Conservation (phyloP, 805 yeast genomes). For the Yarrowia phangngaensis region DNA sequence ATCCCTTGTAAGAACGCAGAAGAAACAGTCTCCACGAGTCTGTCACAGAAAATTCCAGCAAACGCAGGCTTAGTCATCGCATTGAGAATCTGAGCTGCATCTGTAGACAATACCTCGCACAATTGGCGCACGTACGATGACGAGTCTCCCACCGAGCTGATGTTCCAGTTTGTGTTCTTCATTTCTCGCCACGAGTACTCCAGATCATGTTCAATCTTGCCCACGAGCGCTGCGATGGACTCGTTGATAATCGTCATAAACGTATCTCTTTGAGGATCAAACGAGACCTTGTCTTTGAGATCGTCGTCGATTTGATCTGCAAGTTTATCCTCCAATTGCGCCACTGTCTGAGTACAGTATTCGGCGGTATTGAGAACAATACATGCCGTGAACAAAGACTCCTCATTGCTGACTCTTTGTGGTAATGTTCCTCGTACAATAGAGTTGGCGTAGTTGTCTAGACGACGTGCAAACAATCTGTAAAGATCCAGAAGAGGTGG, state of each 20-base stretch:
- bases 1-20: slow-evolving; percentile 56
- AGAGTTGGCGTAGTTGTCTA: slow-evolving; percentile 54
- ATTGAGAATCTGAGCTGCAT: slow-evolving; percentile 41
- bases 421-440: slow-evolving; percentile 43
- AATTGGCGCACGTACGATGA: slow-evolving; percentile 66
- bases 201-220: slow-evolving; percentile 57
- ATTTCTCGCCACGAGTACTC: slow-evolving; percentile 81
- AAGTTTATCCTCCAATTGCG: slow-evolving; percentile 67
- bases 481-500: slow-evolving; percentile 48
- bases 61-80: slow-evolving; percentile 64
- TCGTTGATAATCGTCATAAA: slow-evolving; percentile 57
- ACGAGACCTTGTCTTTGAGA: slow-evolving; percentile 45
- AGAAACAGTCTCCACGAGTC: slow-evolving; percentile 61
- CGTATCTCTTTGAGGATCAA: slow-evolving; percentile 54
- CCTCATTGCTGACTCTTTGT: slow-evolving; percentile 37
- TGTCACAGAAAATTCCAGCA: slow-evolving; percentile 69
- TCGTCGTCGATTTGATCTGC: slow-evolving; percentile 44
- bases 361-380: slow-evolving; percentile 83
- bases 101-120: slow-evolving; percentile 46
- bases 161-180: slow-evolving; percentile 69
- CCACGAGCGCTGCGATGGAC: slow-evolving; percentile 53
- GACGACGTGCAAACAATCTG: slow-evolving; percentile 60
- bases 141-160: slow-evolving; percentile 63
- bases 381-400: slow-evolving; percentile 63
- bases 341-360: slow-evolving; percentile 73